Evolutionary conservation across 2,329 filamentous ascomycete species (phyloP).

Genomic region (Geosmithia morbida): DNA sequence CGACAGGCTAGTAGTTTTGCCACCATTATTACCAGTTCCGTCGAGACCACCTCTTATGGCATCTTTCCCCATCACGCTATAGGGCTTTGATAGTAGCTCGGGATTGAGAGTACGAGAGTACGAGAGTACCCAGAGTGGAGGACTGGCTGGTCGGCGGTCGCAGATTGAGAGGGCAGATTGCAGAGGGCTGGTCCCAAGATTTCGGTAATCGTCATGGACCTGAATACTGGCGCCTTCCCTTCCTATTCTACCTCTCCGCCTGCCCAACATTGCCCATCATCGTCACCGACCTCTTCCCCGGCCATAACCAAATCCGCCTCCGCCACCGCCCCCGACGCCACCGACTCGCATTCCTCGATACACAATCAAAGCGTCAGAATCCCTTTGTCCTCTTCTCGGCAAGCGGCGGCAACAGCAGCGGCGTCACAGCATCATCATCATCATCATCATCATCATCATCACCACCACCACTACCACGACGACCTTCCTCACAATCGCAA

Average conservation of each 20-base stretch:
- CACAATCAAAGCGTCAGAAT: not conserved
- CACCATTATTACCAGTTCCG: not conserved
- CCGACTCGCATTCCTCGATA: not conserved
- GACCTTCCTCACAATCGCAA: constrained; percentile 9
- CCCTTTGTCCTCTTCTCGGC: not conserved
- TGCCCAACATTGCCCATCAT: no score
- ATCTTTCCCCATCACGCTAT: not conserved
- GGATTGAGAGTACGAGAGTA: no score
- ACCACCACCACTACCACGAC: constrained; percentile 1
- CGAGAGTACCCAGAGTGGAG: not conserved
- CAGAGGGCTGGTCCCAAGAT: not conserved
- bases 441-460: not conserved
- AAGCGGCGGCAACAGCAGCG: not conserved
- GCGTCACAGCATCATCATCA: no score
- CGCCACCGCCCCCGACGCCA: not conserved
- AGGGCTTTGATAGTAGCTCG: not conserved
- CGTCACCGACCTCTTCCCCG: not conserved
- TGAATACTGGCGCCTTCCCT: not conserved
- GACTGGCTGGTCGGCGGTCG: not conserved
- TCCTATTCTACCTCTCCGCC: constrained; percentile 1
- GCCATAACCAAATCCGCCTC: not conserved
- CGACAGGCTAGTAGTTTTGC: not conserved
- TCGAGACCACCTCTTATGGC: not conserved
- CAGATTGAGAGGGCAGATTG: not conserved
- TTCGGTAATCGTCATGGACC: not conserved